These are phyloP conservation scores for Aureobasidium sp. DNA, from an alignment of 2,329 filamentous ascomycete genomes.

Conservation along the genomic window DNA sequence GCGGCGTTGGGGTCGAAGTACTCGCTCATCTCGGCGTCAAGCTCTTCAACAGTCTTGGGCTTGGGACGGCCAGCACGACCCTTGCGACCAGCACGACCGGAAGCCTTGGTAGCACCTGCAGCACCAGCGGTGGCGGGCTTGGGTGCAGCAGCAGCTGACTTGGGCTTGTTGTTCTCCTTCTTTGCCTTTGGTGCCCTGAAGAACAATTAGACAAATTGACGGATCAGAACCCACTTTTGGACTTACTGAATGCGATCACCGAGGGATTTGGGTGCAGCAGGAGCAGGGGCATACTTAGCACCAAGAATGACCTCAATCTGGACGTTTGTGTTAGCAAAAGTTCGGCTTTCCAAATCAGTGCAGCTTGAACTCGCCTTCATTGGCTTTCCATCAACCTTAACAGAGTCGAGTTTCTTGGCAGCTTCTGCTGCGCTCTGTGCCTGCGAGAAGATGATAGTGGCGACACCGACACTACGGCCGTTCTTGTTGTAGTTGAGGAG, in stretches of 20 bases:
- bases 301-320: conserved; percentile 89
- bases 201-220: conserved; percentile 17
- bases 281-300: conserved; percentile 61
- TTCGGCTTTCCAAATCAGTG: background rate
- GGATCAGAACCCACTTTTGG: conserved; percentile 14
- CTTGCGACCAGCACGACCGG: conserved; percentile 46
- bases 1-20: conserved; percentile 61
- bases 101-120: conserved; percentile 53
- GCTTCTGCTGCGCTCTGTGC: conserved; percentile 78
- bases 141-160: conserved; percentile 25
- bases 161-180: conserved; percentile 23
- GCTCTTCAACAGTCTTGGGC: conserved; percentile 85
- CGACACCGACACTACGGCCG: conserved; percentile 84
- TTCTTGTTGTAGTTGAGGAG: conserved; percentile 89
- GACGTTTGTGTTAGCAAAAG: conserved; percentile 14
- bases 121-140: conserved; percentile 61
- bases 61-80: conserved; percentile 61
- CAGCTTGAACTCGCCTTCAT: conserved; percentile 66
- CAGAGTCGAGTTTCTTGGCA: conserved; percentile 74
- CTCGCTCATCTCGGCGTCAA: conserved; percentile 96
- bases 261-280: conserved; percentile 64
- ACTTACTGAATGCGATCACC: conserved; percentile 77
- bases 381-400: conserved; percentile 80
- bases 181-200: conserved; percentile 30
- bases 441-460: conserved; percentile 79